Conservation (phyloP, 2,329 filamentous ascomycete species). For the Aureobasidium namibiae region DNA sequence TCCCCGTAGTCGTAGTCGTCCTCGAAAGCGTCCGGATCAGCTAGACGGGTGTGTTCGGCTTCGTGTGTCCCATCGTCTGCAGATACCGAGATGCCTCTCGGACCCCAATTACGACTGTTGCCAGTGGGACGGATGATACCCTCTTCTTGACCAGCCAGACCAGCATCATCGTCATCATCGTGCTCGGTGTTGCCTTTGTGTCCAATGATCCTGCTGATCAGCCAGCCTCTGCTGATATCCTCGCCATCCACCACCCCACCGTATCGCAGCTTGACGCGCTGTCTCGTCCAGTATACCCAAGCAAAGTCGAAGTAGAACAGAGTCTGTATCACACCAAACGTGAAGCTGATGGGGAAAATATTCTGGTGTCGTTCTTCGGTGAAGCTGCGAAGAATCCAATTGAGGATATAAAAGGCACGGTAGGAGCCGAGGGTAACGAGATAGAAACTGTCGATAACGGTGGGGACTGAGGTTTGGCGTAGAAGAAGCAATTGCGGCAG, state of each 20-base stretch:
- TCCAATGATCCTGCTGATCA: constrained; percentile 71
- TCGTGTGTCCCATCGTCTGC: constrained; percentile 46
- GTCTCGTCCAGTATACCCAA: constrained; percentile 91
- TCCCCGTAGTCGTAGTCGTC: constrained; percentile 11
- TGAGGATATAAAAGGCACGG: constrained; percentile 79
- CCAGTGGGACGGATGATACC: constrained; percentile 22
- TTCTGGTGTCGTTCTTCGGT: constrained; percentile 27
- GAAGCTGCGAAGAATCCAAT: constrained; percentile 67
- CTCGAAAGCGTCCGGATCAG: constrained; percentile 12
- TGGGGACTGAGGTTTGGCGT: constrained; percentile 89
- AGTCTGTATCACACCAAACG: constrained; percentile 85
- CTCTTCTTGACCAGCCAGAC: constrained; percentile 32
- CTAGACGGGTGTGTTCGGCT: constrained; percentile 15
- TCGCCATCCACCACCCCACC: constrained; percentile 86
- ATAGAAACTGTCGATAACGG: constrained; percentile 95
- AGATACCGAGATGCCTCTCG: constrained; percentile 50
- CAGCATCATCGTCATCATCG: constrained; percentile 46
- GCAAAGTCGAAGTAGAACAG: constrained; percentile 88
- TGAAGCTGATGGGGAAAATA: constrained; percentile 60
- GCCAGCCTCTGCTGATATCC: constrained; percentile 76
- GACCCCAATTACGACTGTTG: constrained; percentile 42
- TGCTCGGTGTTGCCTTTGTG: constrained; percentile 31
- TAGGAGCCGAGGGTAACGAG: constrained; percentile 81
- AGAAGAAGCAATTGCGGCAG: constrained; percentile 86
- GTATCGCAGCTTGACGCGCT: constrained; percentile 84